Evolutionary conservation across 495 filamentous ascomycete genomes (phyloP).

Genomic region (Aspergillus leporis): DNA sequence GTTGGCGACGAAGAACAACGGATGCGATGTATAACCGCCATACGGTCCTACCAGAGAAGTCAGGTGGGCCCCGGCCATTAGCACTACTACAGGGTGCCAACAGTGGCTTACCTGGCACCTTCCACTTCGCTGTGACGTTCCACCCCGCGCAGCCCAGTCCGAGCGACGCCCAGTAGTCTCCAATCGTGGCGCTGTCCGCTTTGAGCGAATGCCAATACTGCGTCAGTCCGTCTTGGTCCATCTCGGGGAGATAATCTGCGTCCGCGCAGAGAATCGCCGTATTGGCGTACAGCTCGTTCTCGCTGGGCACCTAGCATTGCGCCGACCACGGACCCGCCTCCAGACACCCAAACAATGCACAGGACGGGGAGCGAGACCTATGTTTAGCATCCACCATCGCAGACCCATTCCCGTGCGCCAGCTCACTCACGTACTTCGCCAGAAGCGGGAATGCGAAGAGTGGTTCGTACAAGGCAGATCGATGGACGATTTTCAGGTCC

Average conservation of each 20-base stretch:
- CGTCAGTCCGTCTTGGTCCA: slow-evolving; percentile 45
- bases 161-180: slow-evolving; percentile 61
- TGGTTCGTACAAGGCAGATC: slow-evolving; percentile 55
- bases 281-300: slow-evolving; percentile 41
- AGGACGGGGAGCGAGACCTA: slow-evolving; percentile 29
- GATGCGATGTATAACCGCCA: slow-evolving; percentile 48
- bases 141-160: slow-evolving; percentile 59
- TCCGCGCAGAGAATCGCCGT: slow-evolving; percentile 66
- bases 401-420: slow-evolving; percentile 55
- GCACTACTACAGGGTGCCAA: background rate
- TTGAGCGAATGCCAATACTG: slow-evolving; percentile 45
- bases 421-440: slow-evolving; percentile 52
- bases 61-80: too few species aligned
- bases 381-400: slow-evolving; percentile 52
- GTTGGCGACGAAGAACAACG: slow-evolving; percentile 61
- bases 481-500: slow-evolving; percentile 35
- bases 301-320: slow-evolving; percentile 43
- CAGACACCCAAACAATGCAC: slow-evolving; percentile 41
- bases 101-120: slow-evolving; percentile 42
- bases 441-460: slow-evolving; percentile 56
- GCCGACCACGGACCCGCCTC: slow-evolving; percentile 39
- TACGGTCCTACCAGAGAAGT: slow-evolving; percentile 27
- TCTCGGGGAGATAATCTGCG: slow-evolving; percentile 42
- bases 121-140: slow-evolving; percentile 57
- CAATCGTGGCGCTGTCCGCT: slow-evolving; percentile 49